A percentile compares a stretch with the other conserved stretches of the same genome.
Evolutionary conservation across 805 yeast species (phyloP).

Genomic region (Danielia reshetovae): DNA sequence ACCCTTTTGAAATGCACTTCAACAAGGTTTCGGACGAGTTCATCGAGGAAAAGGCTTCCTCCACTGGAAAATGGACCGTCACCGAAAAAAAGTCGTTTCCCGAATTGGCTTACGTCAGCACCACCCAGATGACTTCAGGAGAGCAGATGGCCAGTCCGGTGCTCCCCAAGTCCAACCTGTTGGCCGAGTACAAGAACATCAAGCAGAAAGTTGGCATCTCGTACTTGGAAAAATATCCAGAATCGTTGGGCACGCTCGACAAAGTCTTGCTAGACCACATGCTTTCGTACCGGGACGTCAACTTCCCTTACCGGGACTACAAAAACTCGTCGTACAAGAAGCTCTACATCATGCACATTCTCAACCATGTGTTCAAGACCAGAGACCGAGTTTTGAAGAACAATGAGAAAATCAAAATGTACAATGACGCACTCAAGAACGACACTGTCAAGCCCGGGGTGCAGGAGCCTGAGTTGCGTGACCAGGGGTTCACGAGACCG

Average conservation of each 20-base stretch:
- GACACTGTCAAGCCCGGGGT: constrained; percentile 31
- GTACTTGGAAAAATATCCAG: constrained; percentile 14
- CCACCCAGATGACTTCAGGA: constrained; percentile 34
- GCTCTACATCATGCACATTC: constrained; percentile 62
- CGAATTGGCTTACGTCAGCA: constrained; percentile 23
- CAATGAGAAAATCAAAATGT: constrained; percentile 50
- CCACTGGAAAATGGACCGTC: constrained; percentile 26
- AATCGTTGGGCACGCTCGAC: constrained; percentile 36
- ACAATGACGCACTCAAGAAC: constrained; percentile 37
- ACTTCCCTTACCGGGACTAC: constrained; percentile 51
- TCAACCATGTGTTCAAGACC: constrained; percentile 84
- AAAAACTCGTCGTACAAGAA: constrained; percentile 55
- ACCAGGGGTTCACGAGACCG: constrained; percentile 95
- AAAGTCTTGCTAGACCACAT: constrained; percentile 56
- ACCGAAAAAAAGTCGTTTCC: constrained; percentile 15
- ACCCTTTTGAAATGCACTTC: constrained; percentile 79
- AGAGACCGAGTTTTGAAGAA: constrained; percentile 81
- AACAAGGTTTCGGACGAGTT: constrained; percentile 44
- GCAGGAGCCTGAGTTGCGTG: constrained; percentile 64
- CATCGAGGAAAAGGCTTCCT: constrained; percentile 23
- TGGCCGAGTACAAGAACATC: constrained; percentile 11
- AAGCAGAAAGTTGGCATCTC: constrained; percentile 28
- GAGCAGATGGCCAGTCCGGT: constrained; percentile 12
- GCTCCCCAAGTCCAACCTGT: constrained; percentile 12
- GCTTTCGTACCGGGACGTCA: constrained; percentile 68